phyloP scores from a whole-genome alignment of 495 filamentous ascomycete species.

The Tuber indicum region DNA sequence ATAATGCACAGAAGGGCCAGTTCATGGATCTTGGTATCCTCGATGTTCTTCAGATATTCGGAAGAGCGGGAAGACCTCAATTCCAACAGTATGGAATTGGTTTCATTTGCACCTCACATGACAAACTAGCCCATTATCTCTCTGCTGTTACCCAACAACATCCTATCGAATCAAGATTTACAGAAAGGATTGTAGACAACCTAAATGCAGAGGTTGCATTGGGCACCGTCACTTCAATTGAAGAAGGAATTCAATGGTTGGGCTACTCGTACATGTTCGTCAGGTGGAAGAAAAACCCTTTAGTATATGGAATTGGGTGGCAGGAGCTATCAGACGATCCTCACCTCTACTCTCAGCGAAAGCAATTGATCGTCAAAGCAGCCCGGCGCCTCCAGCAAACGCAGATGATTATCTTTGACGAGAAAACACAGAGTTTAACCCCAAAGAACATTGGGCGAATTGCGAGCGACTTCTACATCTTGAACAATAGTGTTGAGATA shows the following conservation, averaged over 20 bases:
- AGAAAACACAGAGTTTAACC: constrained; percentile 78
- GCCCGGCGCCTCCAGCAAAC: constrained; percentile 76
- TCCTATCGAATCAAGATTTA: constrained; percentile 92
- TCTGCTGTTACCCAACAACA: constrained; percentile 89
- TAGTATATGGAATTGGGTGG: constrained; percentile 93
- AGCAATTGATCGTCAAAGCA: constrained; percentile 78
- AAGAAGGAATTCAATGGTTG: constrained; percentile 91
- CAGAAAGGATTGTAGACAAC: constrained; percentile 85
- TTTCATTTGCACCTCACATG: constrained; percentile 90
- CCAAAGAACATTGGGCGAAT: constrained; percentile 94
- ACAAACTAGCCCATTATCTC: constrained; percentile 88
- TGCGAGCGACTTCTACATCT: constrained; percentile 92
- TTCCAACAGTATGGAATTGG: constrained; percentile 94
- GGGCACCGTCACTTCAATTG: constrained; percentile 90
- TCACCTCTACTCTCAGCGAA: constrained; percentile 68
- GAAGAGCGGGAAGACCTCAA: constrained; percentile 92
- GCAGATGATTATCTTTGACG: constrained; percentile 99
- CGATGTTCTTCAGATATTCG: constrained; percentile 97
- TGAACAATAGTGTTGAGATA: constrained; percentile 84
- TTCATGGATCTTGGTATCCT: constrained; percentile 95
- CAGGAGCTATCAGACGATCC: constrained; percentile 84
- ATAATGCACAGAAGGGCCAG: constrained; percentile 91
- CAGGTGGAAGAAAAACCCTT: constrained; percentile 84
- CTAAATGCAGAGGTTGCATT: constrained; percentile 91
- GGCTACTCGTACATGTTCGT: constrained; percentile 97